Percentiles rank a stretch among this genome's conserved stretches.
phyloP scores from a whole-genome alignment of 768 basidiomycete genomes.

The Mycena capillaripes region DNA sequence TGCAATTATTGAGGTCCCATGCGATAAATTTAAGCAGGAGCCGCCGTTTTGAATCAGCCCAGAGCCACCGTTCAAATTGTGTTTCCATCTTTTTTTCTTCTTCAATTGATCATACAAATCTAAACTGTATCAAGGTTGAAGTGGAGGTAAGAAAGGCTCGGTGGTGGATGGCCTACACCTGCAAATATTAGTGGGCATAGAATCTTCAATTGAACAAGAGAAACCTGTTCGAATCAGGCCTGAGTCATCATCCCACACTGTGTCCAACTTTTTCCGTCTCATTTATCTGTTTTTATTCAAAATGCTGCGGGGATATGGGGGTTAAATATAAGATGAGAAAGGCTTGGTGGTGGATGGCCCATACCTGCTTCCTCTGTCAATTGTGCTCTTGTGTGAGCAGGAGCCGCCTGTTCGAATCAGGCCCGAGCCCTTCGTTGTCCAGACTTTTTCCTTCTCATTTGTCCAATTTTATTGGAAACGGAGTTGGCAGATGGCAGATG shows the following conservation, averaged over 20 bases:
- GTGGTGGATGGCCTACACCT: neutral
- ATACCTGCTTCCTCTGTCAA: neutral
- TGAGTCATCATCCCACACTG: too few relatives aligned
- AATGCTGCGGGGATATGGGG: too few relatives aligned
- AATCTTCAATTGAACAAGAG: neutral
- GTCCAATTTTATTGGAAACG: neutral
- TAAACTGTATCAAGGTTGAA: neutral
- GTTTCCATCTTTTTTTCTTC: neutral
- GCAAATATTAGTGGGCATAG: neutral
- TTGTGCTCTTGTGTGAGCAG: neutral
- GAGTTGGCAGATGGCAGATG: too few relatives aligned
- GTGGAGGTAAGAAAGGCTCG: neutral
- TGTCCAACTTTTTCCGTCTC: too few relatives aligned
- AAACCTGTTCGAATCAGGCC: neutral
- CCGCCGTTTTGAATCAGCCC: neutral
- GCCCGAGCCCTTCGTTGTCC: neutral
- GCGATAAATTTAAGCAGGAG: neutral
- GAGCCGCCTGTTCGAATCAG: neutral
- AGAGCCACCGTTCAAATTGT: neutral
- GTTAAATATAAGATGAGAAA: too few relatives aligned
- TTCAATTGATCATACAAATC: neutral
- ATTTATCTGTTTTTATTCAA: too few relatives aligned
- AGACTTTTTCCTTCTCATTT: neutral
- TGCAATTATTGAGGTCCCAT: neutral
- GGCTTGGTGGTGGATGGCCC: neutral